Evolutionary conservation across 129 eudicot species (phyloP).

Genomic region (Kitagawia praeruptora): DNA sequence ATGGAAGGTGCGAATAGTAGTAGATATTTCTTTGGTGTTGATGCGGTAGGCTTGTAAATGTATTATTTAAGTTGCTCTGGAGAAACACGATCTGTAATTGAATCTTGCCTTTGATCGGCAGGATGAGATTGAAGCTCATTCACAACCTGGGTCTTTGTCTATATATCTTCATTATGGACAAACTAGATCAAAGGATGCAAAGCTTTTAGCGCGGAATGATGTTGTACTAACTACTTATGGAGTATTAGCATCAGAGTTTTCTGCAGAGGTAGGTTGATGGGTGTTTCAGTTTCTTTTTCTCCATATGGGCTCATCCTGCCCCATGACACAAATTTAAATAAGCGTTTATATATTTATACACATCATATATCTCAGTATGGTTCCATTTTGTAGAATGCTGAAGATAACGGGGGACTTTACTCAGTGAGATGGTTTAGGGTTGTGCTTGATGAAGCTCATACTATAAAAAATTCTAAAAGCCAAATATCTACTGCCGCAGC

Average conservation of each 20-base stretch:
- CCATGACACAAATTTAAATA: not conserved
- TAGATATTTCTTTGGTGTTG: not conserved
- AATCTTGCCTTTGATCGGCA: constrained; percentile 27
- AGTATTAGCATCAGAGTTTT: constrained; percentile 85
- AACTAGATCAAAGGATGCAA: constrained; percentile 81
- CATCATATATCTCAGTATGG: not conserved
- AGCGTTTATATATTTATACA: not conserved
- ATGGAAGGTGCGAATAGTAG: constrained; percentile 66
- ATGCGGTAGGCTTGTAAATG: not conserved
- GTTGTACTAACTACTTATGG: constrained; percentile 95
- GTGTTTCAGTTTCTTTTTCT: not conserved
- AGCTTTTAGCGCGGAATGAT: constrained; percentile 65
- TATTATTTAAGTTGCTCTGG: not conserved
- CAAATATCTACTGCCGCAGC: constrained; percentile 89
- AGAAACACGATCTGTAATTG: constrained; percentile 7
- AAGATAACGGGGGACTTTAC: constrained; percentile 69
- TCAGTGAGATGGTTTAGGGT: constrained; percentile 89
- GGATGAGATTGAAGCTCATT: constrained; percentile 91
- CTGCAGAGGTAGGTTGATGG: constrained; percentile 56
- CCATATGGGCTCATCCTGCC: not conserved
- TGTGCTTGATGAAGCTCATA: constrained; percentile 98
- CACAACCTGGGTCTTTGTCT: constrained; percentile 70
- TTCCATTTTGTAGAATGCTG: constrained; percentile 48
- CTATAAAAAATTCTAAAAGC: constrained; percentile 83
- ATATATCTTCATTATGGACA: constrained; percentile 88